A percentile compares a stretch with the other conserved stretches of the same genome.
These are phyloP conservation scores for Elongisporangium senticosum DNA, from an alignment of 352 stramenopile genomes.

Conservation along the genomic window DNA sequence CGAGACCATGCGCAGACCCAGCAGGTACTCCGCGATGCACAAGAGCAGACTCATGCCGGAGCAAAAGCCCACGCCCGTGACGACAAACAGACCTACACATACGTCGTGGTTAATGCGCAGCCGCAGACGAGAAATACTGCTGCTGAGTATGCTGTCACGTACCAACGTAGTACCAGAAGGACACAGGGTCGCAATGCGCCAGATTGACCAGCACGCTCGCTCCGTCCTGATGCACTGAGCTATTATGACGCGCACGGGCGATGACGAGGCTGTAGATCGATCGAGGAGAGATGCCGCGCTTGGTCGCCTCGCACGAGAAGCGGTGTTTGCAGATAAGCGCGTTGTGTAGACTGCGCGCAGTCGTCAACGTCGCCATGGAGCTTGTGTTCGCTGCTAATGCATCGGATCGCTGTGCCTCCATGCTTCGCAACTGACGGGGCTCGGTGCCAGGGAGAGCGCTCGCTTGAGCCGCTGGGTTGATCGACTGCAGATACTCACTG, in stretches of 20 bases:
- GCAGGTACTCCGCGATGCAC: constrained; percentile 37
- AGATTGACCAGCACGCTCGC: constrained; percentile 21
- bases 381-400: neutral
- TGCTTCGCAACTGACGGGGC: neutral
- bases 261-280: constrained; percentile 43
- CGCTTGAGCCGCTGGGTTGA: constrained; percentile 1
- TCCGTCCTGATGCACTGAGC: constrained; percentile 3
- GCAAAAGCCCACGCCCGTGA: constrained; percentile 35
- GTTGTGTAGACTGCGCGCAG: constrained; percentile 6
- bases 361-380: neutral
- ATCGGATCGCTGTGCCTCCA: neutral
- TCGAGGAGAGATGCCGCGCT: constrained; percentile 25
- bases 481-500: constrained; percentile 1
- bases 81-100: constrained; percentile 26
- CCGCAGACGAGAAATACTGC: neutral
- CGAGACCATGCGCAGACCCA: constrained; percentile 33
- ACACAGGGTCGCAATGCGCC: constrained; percentile 35
- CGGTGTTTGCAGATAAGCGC: constrained; percentile 22
- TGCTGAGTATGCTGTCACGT: neutral
- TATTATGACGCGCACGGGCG: constrained; percentile 14
- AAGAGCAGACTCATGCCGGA: constrained; percentile 34
- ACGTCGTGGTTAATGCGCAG: neutral
- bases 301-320: constrained; percentile 22
- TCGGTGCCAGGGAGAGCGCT: neutral
- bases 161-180: constrained; percentile 35